Percentiles rank a stretch among this genome's conserved stretches.
Evolutionary conservation across 495 filamentous ascomycete genomes (phyloP).

Genomic region (Penicillium crystallinum): DNA sequence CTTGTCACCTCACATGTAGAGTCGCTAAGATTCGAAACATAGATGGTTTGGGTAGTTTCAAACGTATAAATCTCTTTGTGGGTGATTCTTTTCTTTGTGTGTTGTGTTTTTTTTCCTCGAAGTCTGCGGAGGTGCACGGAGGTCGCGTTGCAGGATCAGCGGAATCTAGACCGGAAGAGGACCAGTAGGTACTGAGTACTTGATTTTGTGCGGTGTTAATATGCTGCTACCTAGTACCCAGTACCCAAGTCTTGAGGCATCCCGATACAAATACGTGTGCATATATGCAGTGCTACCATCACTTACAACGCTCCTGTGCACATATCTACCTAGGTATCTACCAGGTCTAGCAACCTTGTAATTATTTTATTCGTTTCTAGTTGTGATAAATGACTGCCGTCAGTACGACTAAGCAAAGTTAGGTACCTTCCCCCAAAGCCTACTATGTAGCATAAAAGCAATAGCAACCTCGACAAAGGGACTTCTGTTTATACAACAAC

Average conservation of each 20-base stretch:
- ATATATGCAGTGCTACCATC: too few relatives aligned
- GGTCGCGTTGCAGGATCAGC: slow-evolving; percentile 18
- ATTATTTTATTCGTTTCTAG: too few relatives aligned
- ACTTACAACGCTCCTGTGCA: too few relatives aligned
- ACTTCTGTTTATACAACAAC: too few relatives aligned
- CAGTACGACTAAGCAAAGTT: too few relatives aligned
- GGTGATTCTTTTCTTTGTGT: slow-evolving; percentile 3
- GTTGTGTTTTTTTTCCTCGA: not conserved
- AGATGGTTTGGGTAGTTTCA: not conserved
- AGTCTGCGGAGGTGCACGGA: slow-evolving; percentile 9
- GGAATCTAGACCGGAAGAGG: slow-evolving; percentile 20
- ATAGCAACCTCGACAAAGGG: too few relatives aligned
- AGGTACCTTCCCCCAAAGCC: too few relatives aligned
- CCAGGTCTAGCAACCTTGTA: too few relatives aligned
- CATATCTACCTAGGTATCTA: too few relatives aligned
- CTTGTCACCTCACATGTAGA: not conserved
- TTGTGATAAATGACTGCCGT: too few relatives aligned
- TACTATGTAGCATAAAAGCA: too few relatives aligned
- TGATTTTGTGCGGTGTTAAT: accelerated
- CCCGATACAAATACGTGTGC: not conserved
- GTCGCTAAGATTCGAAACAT: not conserved
- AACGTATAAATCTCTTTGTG: not conserved
- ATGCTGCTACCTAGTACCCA: not conserved
- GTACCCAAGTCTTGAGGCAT: not conserved
- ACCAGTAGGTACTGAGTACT: slow-evolving; percentile 6